phyloP scores from a whole-genome alignment of 352 stramenopile genomes.

The Globisporangium parvum region DNA sequence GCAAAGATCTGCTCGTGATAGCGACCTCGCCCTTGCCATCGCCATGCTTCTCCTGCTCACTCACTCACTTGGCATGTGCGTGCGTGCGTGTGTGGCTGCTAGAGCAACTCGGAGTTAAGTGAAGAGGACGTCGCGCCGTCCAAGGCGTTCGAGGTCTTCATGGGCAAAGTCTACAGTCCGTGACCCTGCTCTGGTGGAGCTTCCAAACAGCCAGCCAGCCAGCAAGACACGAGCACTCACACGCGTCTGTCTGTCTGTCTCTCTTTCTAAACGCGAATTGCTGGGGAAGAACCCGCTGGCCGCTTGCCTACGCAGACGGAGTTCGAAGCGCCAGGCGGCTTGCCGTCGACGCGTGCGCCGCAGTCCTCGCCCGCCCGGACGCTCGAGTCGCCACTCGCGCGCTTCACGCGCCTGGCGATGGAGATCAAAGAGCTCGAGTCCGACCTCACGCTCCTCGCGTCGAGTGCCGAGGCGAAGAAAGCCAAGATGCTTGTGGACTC shows the following conservation, averaged over 20 bases:
- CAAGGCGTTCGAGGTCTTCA: constrained; percentile 71
- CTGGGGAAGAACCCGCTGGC: constrained; percentile 30
- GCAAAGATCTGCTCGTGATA: not conserved
- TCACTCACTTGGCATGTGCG: not conserved
- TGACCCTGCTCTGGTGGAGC: not conserved
- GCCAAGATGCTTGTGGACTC: constrained; percentile 51
- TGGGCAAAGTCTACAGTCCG: constrained; percentile 80
- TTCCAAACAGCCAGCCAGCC: constrained; percentile 2
- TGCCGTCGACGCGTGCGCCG: not conserved
- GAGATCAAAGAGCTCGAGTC: constrained; percentile 67
- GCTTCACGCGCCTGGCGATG: constrained; percentile 60
- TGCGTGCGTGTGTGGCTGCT: too few species aligned
- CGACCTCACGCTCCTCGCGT: constrained; percentile 50
- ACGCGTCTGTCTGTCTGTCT: not conserved
- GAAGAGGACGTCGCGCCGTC: constrained; percentile 40
- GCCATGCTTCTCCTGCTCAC: too few species aligned
- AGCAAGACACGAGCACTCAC: too few species aligned
- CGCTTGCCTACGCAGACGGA: constrained; percentile 39
- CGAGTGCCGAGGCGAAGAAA: constrained; percentile 34
- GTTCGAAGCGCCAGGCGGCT: constrained; percentile 30
- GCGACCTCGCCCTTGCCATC: too few species aligned
- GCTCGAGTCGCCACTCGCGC: constrained; percentile 63
- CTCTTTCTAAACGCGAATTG: not conserved
- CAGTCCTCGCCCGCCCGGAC: constrained; percentile 2
- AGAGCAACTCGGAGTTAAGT: constrained; percentile 61